Conservation (phyloP, 305 asterid genomes). For the Rubia balearica region DNA sequence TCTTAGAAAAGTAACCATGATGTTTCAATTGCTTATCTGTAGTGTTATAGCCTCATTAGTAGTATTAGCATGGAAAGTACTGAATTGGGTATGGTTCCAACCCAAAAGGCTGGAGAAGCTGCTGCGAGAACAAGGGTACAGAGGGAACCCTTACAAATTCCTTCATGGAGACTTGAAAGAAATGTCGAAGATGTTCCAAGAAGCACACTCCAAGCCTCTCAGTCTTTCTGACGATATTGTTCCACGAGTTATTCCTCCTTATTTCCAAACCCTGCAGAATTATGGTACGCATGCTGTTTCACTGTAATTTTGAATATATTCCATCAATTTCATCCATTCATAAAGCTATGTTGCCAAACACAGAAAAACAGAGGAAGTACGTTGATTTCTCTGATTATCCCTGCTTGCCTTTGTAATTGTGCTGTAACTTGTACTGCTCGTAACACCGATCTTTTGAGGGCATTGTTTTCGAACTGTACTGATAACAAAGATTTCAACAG, state of each 20-base stretch:
- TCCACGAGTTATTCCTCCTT: conserved; percentile 33
- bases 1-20: background rate
- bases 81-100: conserved; percentile 36
- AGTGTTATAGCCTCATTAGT: too few species aligned
- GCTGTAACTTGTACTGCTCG: too few species aligned
- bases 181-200: conserved; percentile 18
- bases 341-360: too few species aligned
- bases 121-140: conserved; percentile 38
- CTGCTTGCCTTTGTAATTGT: too few species aligned
- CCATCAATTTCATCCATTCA: too few species aligned
- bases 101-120: conserved; percentile 46
- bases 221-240: conserved; percentile 24
- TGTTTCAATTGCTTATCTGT: background rate
- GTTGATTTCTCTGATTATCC: background rate
- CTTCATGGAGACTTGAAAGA: conserved; percentile 38
- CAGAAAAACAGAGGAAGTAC: too few species aligned
- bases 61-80: conserved; percentile 20
- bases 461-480: too few species aligned
- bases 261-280: conserved; percentile 15
- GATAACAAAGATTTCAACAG: too few species aligned
- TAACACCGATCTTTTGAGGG: too few species aligned
- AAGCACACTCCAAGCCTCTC: conserved; percentile 36
- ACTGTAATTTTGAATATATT: too few species aligned
- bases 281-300: too few species aligned
- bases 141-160: conserved; percentile 35